These are phyloP conservation scores for Penicillium sp. DNA, from an alignment of 2,329 filamentous ascomycete genomes.

Conservation along the genomic window DNA sequence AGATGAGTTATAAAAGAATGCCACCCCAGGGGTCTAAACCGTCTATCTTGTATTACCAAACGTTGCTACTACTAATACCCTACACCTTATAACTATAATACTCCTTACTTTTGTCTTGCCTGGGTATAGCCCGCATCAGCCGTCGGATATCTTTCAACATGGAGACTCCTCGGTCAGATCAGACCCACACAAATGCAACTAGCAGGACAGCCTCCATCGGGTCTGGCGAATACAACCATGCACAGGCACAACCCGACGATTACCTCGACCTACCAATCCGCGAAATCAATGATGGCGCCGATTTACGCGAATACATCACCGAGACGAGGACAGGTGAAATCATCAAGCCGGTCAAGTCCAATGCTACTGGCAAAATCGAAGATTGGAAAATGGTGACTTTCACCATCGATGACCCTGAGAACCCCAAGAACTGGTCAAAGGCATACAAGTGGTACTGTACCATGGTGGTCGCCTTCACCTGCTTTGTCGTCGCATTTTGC, in stretches of 20 bases:
- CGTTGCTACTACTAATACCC: neutral
- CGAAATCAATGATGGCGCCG: conserved; percentile 58
- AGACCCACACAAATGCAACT: conserved; percentile 14
- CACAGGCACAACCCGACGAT: conserved; percentile 39
- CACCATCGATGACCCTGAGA: conserved; percentile 66
- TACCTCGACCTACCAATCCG: conserved; percentile 63
- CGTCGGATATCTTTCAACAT: conserved; percentile 11
- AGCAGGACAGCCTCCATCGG: conserved; percentile 28
- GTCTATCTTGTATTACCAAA: neutral
- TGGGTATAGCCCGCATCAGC: conserved; percentile 1
- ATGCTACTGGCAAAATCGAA: conserved; percentile 51
- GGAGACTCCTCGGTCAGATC: conserved; percentile 14
- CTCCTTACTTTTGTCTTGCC: neutral
- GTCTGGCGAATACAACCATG: conserved; percentile 8
- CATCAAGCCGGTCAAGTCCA: conserved; percentile 54
- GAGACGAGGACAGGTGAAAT: conserved; percentile 65
- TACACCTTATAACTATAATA: neutral
- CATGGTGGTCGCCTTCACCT: conserved; percentile 75
- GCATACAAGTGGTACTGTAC: conserved; percentile 78
- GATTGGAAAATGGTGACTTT: conserved; percentile 69
- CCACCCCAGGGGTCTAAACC: neutral
- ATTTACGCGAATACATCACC: conserved; percentile 65
- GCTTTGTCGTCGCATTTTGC: conserved; percentile 69
- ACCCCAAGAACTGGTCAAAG: conserved; percentile 84
- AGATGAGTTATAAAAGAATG: conserved; percentile 16